These are phyloP conservation scores for Albifimbria verrucaria DNA, from an alignment of 2,329 filamentous ascomycete genomes.

Conservation along the genomic window DNA sequence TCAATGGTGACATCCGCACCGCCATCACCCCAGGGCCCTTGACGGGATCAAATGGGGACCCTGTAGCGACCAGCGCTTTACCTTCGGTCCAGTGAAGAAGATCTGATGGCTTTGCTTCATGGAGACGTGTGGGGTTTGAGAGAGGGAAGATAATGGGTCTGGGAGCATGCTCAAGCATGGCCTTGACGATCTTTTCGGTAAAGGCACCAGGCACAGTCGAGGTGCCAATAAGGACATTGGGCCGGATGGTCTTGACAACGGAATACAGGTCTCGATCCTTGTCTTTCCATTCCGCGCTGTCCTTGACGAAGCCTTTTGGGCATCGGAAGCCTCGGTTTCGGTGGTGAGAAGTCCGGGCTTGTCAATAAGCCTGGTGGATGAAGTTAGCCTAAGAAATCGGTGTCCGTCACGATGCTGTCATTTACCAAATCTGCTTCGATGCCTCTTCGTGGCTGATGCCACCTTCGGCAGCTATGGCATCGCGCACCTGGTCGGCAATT, in stretches of 20 bases:
- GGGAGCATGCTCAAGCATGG: slow-evolving; percentile 71
- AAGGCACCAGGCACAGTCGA: slow-evolving; percentile 76
- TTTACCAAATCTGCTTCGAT: slow-evolving; percentile 71
- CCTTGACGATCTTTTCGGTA: slow-evolving; percentile 67
- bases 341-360: slow-evolving; percentile 73
- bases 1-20: slow-evolving; percentile 43
- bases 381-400: background rate
- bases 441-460: slow-evolving; percentile 70
- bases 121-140: slow-evolving; percentile 79
- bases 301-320: slow-evolving; percentile 66
- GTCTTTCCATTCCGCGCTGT: slow-evolving; percentile 60
- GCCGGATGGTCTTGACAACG: slow-evolving; percentile 68
- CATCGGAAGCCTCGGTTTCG: slow-evolving; percentile 58
- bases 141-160: slow-evolving; percentile 78
- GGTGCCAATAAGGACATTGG: slow-evolving; percentile 80
- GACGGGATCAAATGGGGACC: slow-evolving; percentile 77
- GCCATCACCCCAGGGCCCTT: slow-evolving; percentile 51
- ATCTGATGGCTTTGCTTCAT: slow-evolving; percentile 77
- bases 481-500: slow-evolving; percentile 80
- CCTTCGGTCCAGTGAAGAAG: slow-evolving; percentile 76
- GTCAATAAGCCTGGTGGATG: slow-evolving; percentile 64
- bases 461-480: slow-evolving; percentile 70
- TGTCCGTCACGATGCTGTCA: background rate
- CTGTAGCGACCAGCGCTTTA: slow-evolving; percentile 75
- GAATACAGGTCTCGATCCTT: slow-evolving; percentile 58